Conservation (phyloP, 768 basidiomycete genomes). For the Sutorius australiensis region DNA sequence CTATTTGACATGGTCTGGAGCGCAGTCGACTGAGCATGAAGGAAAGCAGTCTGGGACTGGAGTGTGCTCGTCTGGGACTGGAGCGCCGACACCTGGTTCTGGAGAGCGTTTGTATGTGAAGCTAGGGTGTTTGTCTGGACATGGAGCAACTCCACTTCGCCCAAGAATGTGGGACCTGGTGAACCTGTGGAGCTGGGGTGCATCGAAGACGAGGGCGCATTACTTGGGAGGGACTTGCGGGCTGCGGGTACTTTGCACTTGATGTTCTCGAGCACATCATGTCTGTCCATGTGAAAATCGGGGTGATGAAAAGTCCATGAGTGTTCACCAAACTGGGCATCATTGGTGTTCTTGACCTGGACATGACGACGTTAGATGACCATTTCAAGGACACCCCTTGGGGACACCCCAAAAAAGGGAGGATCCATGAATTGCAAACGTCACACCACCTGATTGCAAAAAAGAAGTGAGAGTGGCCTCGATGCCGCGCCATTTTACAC, state of each 20-base stretch:
- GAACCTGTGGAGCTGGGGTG: constrained; percentile 25
- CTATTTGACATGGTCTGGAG: constrained; percentile 31
- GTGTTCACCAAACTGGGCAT: constrained; percentile 64
- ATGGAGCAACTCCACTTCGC: constrained; percentile 28
- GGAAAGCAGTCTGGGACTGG: constrained; percentile 28
- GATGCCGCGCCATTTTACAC: constrained; percentile 15
- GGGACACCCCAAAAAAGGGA: constrained; percentile 10
- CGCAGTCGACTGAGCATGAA: constrained; percentile 34
- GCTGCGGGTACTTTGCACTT: constrained; percentile 53
- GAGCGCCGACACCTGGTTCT: constrained; percentile 26
- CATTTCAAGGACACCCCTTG: neutral
- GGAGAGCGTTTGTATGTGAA: constrained; percentile 29
- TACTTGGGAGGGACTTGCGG: constrained; percentile 27
- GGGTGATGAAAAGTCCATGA: constrained; percentile 53
- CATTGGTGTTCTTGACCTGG: constrained; percentile 81
- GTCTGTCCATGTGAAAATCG: constrained; percentile 49
- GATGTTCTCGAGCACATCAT: constrained; percentile 59
- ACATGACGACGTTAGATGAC: neutral
- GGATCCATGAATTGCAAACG: constrained; percentile 9
- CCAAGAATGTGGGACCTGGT: constrained; percentile 20
- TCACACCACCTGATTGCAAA: neutral
- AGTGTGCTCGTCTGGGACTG: constrained; percentile 29
- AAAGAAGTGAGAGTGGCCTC: constrained; percentile 10
- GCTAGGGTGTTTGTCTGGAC: constrained; percentile 27
- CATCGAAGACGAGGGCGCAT: constrained; percentile 27